Evolutionary conservation across 768 basidiomycete genomes (phyloP).

Genomic region (Agaricus sinodeliciosus): DNA sequence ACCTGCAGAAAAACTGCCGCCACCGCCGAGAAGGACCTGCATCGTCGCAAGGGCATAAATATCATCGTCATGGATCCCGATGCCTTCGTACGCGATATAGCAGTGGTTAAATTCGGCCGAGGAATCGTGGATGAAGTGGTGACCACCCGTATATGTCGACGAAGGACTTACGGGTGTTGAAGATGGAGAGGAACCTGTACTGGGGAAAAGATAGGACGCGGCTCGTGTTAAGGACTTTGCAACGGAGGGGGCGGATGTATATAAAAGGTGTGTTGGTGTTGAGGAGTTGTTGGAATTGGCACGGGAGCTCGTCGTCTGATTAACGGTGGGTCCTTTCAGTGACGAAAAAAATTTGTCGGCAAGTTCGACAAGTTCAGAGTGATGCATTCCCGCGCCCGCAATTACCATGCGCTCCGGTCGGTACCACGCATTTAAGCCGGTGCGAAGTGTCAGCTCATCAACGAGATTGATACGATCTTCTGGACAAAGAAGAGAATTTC

Average conservation of each 20-base stretch:
- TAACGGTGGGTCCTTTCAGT: constrained; percentile 33
- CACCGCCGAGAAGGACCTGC: constrained; percentile 92
- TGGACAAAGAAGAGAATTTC: constrained; percentile 88
- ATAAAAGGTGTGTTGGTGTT: constrained; percentile 53
- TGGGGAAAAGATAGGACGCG: constrained; percentile 67
- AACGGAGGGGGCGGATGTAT: constrained; percentile 44
- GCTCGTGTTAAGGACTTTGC: constrained; percentile 70
- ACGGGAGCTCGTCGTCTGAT: constrained; percentile 20
- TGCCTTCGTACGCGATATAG: constrained; percentile 88
- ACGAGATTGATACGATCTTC: constrained; percentile 73
- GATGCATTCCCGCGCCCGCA: constrained; percentile 88
- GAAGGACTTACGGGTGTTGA: constrained; percentile 30
- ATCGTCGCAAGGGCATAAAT: constrained; percentile 91
- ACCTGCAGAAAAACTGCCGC: constrained; percentile 94
- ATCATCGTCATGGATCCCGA: constrained; percentile 86
- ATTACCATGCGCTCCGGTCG: constrained; percentile 92
- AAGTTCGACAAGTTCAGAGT: constrained; percentile 83
- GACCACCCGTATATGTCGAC: constrained; percentile 79
- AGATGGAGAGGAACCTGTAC: constrained; percentile 21
- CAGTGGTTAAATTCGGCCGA: constrained; percentile 82
- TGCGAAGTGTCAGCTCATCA: constrained; percentile 51
- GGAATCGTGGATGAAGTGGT: constrained; percentile 57
- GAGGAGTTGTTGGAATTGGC: constrained; percentile 23
- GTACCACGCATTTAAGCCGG: constrained; percentile 77
- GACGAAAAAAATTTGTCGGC: constrained; percentile 80